These are phyloP conservation scores for Pythium grandisporangium DNA, from an alignment of 352 stramenopile genomes.

Conservation along the genomic window DNA sequence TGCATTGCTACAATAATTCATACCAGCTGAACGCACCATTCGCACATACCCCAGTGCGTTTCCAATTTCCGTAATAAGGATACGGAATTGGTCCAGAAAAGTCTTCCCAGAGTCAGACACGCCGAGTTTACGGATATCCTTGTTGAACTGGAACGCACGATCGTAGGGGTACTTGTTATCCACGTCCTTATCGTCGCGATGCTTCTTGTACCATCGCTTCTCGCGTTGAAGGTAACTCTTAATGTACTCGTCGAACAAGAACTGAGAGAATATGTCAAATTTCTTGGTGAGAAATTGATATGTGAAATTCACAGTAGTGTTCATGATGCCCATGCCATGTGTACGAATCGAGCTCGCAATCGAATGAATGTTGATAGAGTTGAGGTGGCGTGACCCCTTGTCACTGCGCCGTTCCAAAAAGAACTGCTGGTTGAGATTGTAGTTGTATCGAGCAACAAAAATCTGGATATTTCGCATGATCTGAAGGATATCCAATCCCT, in stretches of 20 bases:
- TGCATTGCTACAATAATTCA: constrained; percentile 90
- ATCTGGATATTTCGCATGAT: constrained; percentile 95
- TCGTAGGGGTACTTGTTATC: constrained; percentile 92
- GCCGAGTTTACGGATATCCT: constrained; percentile 83
- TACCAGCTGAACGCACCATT: constrained; percentile 89
- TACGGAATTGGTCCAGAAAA: constrained; percentile 87
- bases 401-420: constrained; percentile 91
- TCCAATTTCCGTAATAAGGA: constrained; percentile 89
- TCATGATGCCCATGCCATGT: constrained; percentile 95
- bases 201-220: constrained; percentile 90
- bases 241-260: constrained; percentile 93
- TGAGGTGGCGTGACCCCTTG: constrained; percentile 87
- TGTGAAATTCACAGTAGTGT: constrained; percentile 93
- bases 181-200: constrained; percentile 81
- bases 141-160: constrained; percentile 89
- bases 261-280: constrained; percentile 88
- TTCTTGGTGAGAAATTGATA: constrained; percentile 93
- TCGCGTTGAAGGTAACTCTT: constrained; percentile 91
- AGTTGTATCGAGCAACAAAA: constrained; percentile 89
- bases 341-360: constrained; percentile 88
- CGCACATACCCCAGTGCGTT: constrained; percentile 91
- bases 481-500: constrained; percentile 90
- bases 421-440: constrained; percentile 94
- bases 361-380: constrained; percentile 91
- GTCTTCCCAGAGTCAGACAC: constrained; percentile 82